Evolutionary conservation across 148 eudicot genomes (phyloP).

Genomic region (Rhododendron ovatum): DNA sequence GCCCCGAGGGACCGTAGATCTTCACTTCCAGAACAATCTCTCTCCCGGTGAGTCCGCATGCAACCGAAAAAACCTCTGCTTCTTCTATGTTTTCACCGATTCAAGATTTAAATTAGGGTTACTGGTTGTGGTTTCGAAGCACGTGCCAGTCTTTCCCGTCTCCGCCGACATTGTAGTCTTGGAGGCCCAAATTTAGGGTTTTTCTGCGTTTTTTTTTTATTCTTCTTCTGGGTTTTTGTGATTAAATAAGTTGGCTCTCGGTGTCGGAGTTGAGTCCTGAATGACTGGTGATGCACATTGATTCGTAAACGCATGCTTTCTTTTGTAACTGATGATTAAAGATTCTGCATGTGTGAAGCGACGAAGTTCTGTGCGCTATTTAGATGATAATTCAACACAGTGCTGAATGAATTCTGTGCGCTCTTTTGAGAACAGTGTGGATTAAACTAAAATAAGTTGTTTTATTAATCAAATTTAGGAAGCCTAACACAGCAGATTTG

Average conservation of each 20-base stretch:
- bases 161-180: neutral
- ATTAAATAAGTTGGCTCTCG: neutral
- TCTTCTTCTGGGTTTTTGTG: neutral
- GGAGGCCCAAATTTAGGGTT: neutral
- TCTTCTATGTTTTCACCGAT: neutral
- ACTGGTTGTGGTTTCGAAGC: neutral
- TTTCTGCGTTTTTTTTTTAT: neutral
- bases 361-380: neutral
- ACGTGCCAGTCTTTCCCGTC: neutral
- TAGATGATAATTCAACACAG: neutral
- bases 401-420: neutral
- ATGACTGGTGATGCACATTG: neutral
- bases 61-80: neutral
- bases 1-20: too few species aligned
- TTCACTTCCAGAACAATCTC: neutral
- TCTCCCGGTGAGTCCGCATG: neutral
- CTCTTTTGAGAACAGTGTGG: neutral
- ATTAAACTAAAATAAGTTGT: neutral
- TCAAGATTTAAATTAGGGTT: neutral
- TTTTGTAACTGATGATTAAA: neutral
- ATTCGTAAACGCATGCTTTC: neutral
- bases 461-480: neutral
- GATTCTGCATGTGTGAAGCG: neutral
- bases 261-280: neutral
- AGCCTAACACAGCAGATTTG: neutral